A percentile compares a stretch with the other conserved stretches of the same genome.
phyloP scores from a whole-genome alignment of 768 basidiomycete species.

The Phaeotremella fagi region DNA sequence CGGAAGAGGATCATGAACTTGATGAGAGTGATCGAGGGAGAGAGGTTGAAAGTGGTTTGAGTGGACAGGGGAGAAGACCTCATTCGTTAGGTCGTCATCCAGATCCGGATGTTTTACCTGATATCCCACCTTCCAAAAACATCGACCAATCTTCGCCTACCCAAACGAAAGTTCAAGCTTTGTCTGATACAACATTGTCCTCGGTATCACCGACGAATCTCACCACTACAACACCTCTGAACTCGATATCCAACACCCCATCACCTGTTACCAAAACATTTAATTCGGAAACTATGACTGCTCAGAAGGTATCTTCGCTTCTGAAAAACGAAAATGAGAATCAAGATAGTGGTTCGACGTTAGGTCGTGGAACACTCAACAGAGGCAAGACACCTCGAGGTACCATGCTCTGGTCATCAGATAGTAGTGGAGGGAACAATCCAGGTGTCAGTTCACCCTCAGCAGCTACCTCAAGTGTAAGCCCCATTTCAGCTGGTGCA shows the following conservation, averaged over 20 bases:
- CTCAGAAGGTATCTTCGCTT: background rate
- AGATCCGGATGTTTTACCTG: background rate
- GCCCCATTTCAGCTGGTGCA: background rate
- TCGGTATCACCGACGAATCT: background rate
- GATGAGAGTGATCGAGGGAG: constrained; percentile 6
- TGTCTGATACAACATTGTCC: too few species aligned
- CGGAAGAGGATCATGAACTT: constrained; percentile 12
- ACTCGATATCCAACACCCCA: background rate
- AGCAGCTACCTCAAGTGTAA: background rate
- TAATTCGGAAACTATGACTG: background rate
- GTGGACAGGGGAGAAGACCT: constrained; percentile 11
- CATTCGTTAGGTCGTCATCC: constrained; percentile 22
- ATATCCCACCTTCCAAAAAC: too few species aligned
- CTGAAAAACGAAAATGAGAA: too few species aligned
- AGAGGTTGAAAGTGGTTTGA: constrained; percentile 1
- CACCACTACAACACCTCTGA: background rate
- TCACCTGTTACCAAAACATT: background rate
- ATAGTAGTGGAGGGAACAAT: background rate
- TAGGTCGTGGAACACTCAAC: constrained; percentile 23
- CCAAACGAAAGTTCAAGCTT: too few species aligned
- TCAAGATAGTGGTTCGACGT: constrained; percentile 3
- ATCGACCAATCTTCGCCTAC: too few species aligned
- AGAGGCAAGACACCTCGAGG: constrained; percentile 34
- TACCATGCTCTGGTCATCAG: constrained; percentile 32
- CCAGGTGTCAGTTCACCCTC: background rate